phyloP scores from a whole-genome alignment of 225 moss, liverwort and hornwort species.

The Physcomitrium patens region DNA sequence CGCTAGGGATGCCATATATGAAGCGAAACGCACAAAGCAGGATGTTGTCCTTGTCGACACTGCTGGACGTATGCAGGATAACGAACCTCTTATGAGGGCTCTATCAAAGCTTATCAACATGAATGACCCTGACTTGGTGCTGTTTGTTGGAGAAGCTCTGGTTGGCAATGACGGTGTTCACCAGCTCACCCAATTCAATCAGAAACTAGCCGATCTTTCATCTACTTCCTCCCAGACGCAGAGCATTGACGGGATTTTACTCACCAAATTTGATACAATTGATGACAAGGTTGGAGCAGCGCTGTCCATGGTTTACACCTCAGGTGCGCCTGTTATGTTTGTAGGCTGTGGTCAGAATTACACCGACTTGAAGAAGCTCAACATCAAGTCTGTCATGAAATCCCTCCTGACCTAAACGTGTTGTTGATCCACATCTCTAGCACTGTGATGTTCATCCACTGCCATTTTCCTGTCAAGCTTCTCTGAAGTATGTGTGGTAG shows the following conservation, averaged over 20 bases:
- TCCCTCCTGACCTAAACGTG: slow-evolving; percentile 59
- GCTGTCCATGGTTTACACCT: slow-evolving; percentile 95
- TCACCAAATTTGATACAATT: slow-evolving; percentile 98
- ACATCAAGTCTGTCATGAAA: slow-evolving; percentile 88
- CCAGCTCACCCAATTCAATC: slow-evolving; percentile 96
- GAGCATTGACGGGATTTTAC: slow-evolving; percentile 90
- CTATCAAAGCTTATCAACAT: slow-evolving; percentile 92
- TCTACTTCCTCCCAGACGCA: slow-evolving; percentile 67
- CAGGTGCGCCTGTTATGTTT: slow-evolving; percentile 96
- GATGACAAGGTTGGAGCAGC: slow-evolving; percentile 99
- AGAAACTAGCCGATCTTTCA: slow-evolving; percentile 93
- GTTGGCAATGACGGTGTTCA: slow-evolving; percentile 99
- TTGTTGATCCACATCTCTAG: slow-evolving; percentile 18
- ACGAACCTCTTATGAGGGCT: slow-evolving; percentile 98
- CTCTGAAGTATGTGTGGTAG: slow-evolving; percentile 22
- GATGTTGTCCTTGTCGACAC: slow-evolving; percentile 99
- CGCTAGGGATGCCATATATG: slow-evolving; percentile 91
- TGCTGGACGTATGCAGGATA: slow-evolving; percentile 99
- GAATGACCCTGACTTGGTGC: slow-evolving; percentile 93
- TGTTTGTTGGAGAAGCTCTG: slow-evolving; percentile 98
- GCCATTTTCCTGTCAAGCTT: slow-evolving; percentile 11
- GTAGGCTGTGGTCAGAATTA: slow-evolving; percentile 98
- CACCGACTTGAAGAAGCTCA: slow-evolving; percentile 93
- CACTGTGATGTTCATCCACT: slow-evolving; percentile 14
- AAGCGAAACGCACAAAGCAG: slow-evolving; percentile 88